Evolutionary conservation across 495 filamentous ascomycete species (phyloP).

Genomic region (Penicillium cinerascens): DNA sequence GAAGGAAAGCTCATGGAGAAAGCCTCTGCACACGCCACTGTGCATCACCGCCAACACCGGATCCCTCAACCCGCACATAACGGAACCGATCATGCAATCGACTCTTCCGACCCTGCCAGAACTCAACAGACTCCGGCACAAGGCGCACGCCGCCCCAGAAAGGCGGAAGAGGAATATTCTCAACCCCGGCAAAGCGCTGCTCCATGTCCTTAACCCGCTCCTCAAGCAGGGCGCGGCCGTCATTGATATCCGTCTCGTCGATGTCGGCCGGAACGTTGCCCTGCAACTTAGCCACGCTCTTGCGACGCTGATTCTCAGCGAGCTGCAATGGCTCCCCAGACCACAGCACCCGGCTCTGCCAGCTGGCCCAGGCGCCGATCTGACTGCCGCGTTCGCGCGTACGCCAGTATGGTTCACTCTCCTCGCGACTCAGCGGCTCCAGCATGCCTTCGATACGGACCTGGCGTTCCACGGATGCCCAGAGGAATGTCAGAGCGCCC

Average conservation of each 20-base stretch:
- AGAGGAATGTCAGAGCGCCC: slow-evolving; percentile 44
- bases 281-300: slow-evolving; percentile 33
- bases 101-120: slow-evolving; percentile 90
- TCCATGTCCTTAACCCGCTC: slow-evolving; percentile 67
- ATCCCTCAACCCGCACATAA: slow-evolving; percentile 59
- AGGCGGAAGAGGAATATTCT: slow-evolving; percentile 81
- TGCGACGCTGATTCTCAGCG: slow-evolving; percentile 24
- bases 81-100: slow-evolving; percentile 90
- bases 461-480: slow-evolving; percentile 75
- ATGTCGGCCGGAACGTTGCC: slow-evolving; percentile 49
- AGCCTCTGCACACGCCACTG: slow-evolving; percentile 40
- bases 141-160: slow-evolving; percentile 94
- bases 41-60: slow-evolving; percentile 51
- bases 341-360: slow-evolving; percentile 71
- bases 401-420: slow-evolving; percentile 85
- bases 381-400: slow-evolving; percentile 74
- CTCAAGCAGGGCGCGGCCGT: slow-evolving; percentile 63
- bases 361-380: slow-evolving; percentile 91
- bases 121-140: slow-evolving; percentile 82
- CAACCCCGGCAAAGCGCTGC: slow-evolving; percentile 63
- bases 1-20: slow-evolving; percentile 34
- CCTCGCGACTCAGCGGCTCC: slow-evolving; percentile 62
- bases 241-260: slow-evolving; percentile 57
- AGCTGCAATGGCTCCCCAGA: slow-evolving; percentile 31
- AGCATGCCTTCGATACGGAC: slow-evolving; percentile 76